These are phyloP conservation scores for Onygena corvina DNA, from an alignment of 2,329 filamentous ascomycete species.

Conservation along the genomic window DNA sequence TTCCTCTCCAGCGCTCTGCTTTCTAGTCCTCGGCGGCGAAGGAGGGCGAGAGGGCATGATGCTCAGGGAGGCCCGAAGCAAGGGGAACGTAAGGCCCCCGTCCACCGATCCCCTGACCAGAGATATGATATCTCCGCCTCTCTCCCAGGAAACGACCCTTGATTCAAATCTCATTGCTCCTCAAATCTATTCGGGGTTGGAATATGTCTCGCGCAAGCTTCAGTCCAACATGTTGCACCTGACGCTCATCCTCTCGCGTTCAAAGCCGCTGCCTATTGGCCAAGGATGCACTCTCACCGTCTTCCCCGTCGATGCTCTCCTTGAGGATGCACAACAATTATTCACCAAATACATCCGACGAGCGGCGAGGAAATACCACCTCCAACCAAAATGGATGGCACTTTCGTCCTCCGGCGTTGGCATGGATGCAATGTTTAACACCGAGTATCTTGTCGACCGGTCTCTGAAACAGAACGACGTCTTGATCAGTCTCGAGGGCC, in stretches of 20 bases:
- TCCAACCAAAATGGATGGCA: constrained; percentile 30
- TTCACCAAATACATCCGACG: constrained; percentile 28
- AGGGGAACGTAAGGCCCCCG: background rate
- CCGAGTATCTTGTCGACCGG: constrained; percentile 31
- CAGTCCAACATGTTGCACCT: constrained; percentile 30
- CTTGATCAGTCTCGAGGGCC: constrained; percentile 34
- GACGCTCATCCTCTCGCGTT: constrained; percentile 31
- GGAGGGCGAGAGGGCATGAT: constrained; percentile 1
- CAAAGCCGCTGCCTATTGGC: constrained; percentile 30
- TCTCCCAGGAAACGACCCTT: constrained; percentile 30
- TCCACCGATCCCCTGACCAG: constrained; percentile 20
- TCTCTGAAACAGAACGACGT: constrained; percentile 36
- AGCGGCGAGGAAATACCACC: constrained; percentile 27
- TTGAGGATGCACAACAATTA: constrained; percentile 22
- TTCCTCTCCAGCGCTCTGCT: background rate
- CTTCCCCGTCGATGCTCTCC: constrained; percentile 27
- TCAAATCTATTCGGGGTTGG: constrained; percentile 29
- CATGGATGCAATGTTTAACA: constrained; percentile 6
- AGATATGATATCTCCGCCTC: constrained; percentile 33
- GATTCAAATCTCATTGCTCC: constrained; percentile 25
- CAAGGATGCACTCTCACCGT: constrained; percentile 29
- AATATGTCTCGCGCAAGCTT: constrained; percentile 33
- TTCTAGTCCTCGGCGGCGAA: background rate
- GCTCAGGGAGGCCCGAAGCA: background rate
- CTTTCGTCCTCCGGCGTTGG: constrained; percentile 17